phyloP scores from a whole-genome alignment of 225 moss, liverwort and hornwort genomes.

The Antitrichia curtipendula region DNA sequence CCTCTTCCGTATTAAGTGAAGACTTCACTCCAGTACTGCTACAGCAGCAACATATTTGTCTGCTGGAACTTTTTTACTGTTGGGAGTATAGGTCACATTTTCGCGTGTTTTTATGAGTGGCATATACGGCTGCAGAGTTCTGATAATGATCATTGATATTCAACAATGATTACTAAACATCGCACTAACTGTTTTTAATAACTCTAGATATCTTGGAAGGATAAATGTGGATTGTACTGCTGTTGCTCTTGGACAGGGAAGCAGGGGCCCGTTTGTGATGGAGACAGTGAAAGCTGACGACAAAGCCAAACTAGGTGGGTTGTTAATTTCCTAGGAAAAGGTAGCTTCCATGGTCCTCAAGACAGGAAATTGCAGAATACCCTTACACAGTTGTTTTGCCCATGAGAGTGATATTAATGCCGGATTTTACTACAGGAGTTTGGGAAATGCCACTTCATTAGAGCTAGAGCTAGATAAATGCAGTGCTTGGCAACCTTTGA shows the following conservation, averaged over 20 bases:
- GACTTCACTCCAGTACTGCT: not conserved
- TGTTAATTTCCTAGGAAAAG: not conserved
- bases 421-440: not conserved
- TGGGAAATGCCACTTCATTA: not conserved
- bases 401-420: not conserved
- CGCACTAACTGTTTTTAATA: not conserved
- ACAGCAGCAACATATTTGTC: not conserved
- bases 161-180: not conserved
- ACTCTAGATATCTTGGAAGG: not conserved
- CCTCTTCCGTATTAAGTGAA: not conserved
- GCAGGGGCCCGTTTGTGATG: constrained; percentile 86
- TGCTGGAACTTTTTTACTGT: not conserved
- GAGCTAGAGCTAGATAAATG: not conserved
- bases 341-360: not conserved
- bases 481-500: not conserved
- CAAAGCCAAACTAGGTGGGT: constrained; percentile 77
- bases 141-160: not conserved
- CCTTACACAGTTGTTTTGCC: not conserved
- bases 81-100: not conserved
- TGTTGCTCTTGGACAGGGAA: constrained; percentile 50
- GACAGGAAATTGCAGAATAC: not conserved
- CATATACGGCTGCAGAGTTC: not conserved
- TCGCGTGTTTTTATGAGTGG: not conserved
- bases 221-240: not conserved
- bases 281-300: constrained; percentile 97